Conservation (phyloP, 768 basidiomycete genomes). For the Suillus variegatus region DNA sequence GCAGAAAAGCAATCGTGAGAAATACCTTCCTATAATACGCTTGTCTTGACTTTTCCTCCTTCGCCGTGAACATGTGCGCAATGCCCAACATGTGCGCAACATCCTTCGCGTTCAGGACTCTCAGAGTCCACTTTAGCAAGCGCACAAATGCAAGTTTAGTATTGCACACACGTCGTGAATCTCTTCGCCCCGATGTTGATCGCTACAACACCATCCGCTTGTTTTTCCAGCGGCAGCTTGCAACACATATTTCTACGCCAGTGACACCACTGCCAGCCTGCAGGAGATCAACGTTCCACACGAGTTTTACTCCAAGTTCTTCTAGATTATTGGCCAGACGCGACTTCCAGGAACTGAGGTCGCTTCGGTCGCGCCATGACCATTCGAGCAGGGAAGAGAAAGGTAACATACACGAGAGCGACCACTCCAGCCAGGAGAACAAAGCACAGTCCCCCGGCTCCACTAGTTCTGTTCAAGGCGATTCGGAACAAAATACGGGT, state of each 20-base stretch:
- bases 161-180: constrained; percentile 26
- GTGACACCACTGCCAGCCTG: not conserved
- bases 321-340: not conserved
- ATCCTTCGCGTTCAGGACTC: constrained; percentile 9
- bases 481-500: not conserved
- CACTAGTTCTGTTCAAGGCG: constrained; percentile 6
- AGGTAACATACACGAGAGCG: constrained; percentile 3
- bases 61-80: not conserved
- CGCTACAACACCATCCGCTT: constrained; percentile 59
- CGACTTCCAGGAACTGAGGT: not conserved
- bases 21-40: not conserved
- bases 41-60: not conserved
- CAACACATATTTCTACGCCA: constrained; percentile 13
- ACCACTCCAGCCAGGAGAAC: not conserved
- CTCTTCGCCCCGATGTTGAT: constrained; percentile 40
- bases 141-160: constrained; percentile 15
- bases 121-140: constrained; percentile 6
- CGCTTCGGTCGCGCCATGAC: constrained; percentile 13
- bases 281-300: not conserved
- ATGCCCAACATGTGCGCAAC: constrained; percentile 13
- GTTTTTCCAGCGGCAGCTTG: constrained; percentile 50
- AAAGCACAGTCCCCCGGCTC: constrained; percentile 10
- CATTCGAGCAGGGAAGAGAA: constrained; percentile 12
- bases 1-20: not conserved
- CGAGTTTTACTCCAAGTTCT: not conserved